Evolutionary conservation across 176 grass and related monocot species (phyloP), one percentile per base, ranked within the genome.

Genomic region (Oryza meridionalis): DNA sequence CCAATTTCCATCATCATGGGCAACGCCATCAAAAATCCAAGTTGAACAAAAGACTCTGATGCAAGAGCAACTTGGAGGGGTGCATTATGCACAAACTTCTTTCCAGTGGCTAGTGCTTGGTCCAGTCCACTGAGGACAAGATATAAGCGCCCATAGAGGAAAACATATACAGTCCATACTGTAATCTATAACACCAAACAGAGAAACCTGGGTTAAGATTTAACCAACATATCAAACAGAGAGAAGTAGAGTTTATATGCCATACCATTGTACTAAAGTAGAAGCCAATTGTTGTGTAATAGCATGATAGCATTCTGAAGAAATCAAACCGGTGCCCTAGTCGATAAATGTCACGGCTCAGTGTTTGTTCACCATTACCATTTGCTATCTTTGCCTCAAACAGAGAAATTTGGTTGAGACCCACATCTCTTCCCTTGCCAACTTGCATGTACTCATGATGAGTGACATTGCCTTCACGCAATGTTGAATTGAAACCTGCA

Each of bases 361-460:
- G 83, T 72, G 93, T 99, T 79, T 99, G 96, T 51, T 99, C 96
- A 1, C 96, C 96, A 69, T 99, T 99, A 67, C 96, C 96, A 79
- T 96, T 99, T 78, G 96, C 96, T 83, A 99, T 99, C 83, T 99
- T 99, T 38, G 97, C 97, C 88, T 99, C 97, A 65, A 99, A 99
- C 35, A 99, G 76, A 11, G 93, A 96, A 75, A 99, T 99, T 59
- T 99, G 97, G 73, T 99, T 99, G 15, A 99, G 91, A 87, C 97
- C 97, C 78, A 99, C 97, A 84, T 99, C 97, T 81, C 97, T 94
- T 64, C 97, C 97, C 85, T 99, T 99, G 69, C 97, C 97, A 82
- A 99, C 91, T 94, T 99, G 97, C 97, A 99, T 99, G 76, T 99
- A 99, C 79, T 99, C 97, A 78, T 99, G 97, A 72, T 99, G 97